Base-by-base conservation (phyloP, 805 yeast species). In the Starmerella potacharoeniae region DNA sequence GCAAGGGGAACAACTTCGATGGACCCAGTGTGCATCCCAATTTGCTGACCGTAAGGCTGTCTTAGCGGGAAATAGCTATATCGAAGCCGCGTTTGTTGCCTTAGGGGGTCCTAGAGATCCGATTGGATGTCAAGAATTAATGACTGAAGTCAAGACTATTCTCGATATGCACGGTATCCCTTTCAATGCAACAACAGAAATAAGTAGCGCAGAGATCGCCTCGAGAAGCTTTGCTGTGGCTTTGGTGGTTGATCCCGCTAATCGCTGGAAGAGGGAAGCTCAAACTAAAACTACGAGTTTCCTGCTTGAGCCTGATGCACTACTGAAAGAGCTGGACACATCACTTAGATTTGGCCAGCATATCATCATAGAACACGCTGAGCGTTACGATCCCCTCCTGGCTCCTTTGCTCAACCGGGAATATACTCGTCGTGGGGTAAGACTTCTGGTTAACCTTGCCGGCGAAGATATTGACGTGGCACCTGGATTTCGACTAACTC, bases 301-400 rank as follows among this genome's bases (percentile, higher is more conserved):
- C 62, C 86, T 91, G 64, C 67, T 84, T 45, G 88, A 85, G 62
- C 43, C 61, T 8, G 77, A 74, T 5, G 78, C 83, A 0, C 86
- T 82, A 65, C 65, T 77, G 3, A 82, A 81, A 59, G 84, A 80
- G 44, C 64, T 91, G 14, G 95, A 89, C 65, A 84, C 87, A 62
- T 83, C 95, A 0, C 65, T 90, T 31, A 73, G 93, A 59, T 90
- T 90, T 73, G 97, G 97, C 5, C 88, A 86, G 2, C 62, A 78
- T 0, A 71, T 91, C 7, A 64, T 90, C 13, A 75, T 91, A 16
- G 80, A 80, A 60, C 91, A 91, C 69, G 89, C 90, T 4, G 97
- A 91, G 64, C 71, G 76, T 60, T 82, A 78, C 64, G 91, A 91
- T 65, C 95, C 96, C 0, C 69, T 86, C 7, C 64, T 91, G 10